Evolutionary conservation across 352 stramenopile species (phyloP).

Genomic region (Thraustochytrium sp.): DNA sequence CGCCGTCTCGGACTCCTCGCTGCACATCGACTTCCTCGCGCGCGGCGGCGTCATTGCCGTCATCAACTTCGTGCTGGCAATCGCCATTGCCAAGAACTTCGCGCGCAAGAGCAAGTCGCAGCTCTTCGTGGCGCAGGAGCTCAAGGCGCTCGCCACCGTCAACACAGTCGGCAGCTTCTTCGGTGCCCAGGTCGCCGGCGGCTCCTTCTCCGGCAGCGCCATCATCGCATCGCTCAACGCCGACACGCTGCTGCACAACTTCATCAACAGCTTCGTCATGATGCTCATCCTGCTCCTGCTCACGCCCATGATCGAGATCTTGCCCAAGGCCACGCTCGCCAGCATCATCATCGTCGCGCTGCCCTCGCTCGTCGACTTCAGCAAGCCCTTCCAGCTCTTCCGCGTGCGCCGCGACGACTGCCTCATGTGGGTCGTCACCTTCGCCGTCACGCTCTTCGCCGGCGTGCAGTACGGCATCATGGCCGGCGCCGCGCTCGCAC

Average conservation of each 20-base stretch:
- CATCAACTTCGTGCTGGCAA: conserved; percentile 33
- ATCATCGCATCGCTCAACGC: conserved; percentile 14
- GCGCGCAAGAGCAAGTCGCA: not conserved
- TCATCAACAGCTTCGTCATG: conserved; percentile 34
- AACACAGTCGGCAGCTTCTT: conserved; percentile 32
- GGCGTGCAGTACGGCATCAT: conserved; percentile 21
- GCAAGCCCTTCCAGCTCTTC: not conserved
- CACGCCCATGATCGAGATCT: conserved; percentile 11
- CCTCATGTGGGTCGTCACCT: not conserved
- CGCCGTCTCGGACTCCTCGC: not conserved
- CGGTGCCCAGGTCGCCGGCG: not conserved
- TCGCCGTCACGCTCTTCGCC: conserved; percentile 5
- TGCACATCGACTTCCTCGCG: not conserved
- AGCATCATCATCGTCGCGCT: conserved; percentile 29
- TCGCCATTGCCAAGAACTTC: conserved; percentile 29
- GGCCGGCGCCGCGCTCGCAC: not conserved
- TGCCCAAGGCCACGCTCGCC: conserved; percentile 30
- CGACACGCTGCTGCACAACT: conserved; percentile 33
- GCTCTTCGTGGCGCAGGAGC: not conserved
- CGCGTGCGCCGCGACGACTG: conserved; percentile 12
- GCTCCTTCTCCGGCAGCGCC: conserved; percentile 12
- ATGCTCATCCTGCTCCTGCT: conserved; percentile 28
- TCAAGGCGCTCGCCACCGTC: not conserved
- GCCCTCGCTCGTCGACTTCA: conserved; percentile 7
- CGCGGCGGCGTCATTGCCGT: conserved; percentile 9